Evolutionary conservation across 495 filamentous ascomycete species (phyloP).

Genomic region (Daldinia bambusicola): DNA sequence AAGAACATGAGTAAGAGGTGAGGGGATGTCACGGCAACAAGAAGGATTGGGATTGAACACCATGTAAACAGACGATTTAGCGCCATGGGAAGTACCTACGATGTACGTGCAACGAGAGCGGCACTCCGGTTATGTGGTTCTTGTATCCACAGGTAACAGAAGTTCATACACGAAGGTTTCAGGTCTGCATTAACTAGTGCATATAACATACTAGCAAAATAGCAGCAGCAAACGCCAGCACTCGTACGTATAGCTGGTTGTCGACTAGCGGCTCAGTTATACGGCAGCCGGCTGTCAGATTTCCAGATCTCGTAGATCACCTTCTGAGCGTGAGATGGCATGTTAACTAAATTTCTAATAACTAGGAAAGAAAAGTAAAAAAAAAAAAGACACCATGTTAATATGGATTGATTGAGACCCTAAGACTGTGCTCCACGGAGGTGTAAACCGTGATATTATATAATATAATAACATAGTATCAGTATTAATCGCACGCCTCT

Average conservation of each 20-base stretch:
- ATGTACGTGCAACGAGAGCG: conserved; percentile 13
- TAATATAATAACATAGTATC: too few species aligned
- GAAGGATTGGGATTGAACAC: conserved; percentile 14
- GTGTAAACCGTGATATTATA: too few species aligned
- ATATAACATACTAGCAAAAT: conserved; percentile 26
- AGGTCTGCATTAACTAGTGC: conserved; percentile 22
- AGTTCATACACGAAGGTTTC: conserved; percentile 36
- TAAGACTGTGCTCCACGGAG: too few species aligned
- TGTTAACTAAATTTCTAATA: too few species aligned
- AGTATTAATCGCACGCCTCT: too few species aligned
- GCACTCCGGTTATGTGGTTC: conserved; percentile 4
- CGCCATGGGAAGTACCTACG: conserved; percentile 2
- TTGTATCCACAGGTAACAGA: conserved; percentile 18
- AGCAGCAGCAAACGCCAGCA: conserved; percentile 9
- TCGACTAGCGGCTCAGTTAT: conserved; percentile 7
- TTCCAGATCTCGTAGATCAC: background rate
- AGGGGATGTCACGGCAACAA: conserved; percentile 31
- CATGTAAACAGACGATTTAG: conserved; percentile 24
- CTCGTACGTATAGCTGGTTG: background rate
- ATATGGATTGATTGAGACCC: too few species aligned
- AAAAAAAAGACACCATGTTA: too few species aligned
- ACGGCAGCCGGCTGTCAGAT: background rate
- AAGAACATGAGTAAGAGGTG: conserved; percentile 20
- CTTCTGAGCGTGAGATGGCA: too few species aligned
- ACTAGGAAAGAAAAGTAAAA: too few species aligned